Evolutionary conservation across 257 asterid genomes (phyloP).

Genomic region (Solanum ossicruentum): DNA sequence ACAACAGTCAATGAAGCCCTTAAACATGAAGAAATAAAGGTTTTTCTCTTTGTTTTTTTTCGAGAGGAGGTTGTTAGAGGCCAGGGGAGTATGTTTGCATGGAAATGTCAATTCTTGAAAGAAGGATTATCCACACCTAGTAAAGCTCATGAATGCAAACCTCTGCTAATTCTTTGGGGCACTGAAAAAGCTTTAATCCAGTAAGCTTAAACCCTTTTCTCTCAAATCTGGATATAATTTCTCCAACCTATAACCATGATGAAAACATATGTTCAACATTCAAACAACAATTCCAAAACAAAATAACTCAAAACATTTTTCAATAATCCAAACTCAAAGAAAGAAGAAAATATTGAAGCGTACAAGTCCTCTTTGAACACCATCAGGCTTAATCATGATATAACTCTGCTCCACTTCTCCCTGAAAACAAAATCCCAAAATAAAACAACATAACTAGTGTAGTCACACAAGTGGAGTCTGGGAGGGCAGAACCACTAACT

Average conservation of each 20-base stretch:
- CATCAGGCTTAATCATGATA: conserved; percentile 95
- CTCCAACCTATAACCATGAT: conserved; percentile 50
- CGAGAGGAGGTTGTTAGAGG: neutral
- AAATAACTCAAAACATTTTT: neutral
- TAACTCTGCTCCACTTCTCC: conserved; percentile 58
- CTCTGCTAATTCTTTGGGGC: conserved; percentile 82
- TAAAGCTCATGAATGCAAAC: conserved; percentile 17
- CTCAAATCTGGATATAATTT: conserved; percentile 86
- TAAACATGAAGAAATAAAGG: neutral
- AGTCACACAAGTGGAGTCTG: no score
- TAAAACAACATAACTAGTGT: neutral
- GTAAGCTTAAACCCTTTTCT: conserved; percentile 82
- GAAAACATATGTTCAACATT: neutral
- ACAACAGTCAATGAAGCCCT: neutral
- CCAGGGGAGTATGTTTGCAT: neutral
- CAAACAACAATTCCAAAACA: neutral
- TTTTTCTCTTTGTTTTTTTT: neutral
- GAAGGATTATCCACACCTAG: neutral
- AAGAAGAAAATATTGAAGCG: conserved; percentile 18
- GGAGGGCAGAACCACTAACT: no score
- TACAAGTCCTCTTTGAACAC: conserved; percentile 91
- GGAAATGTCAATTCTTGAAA: neutral
- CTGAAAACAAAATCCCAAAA: conserved; percentile 11
- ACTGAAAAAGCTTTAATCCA: conserved; percentile 74
- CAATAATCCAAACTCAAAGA: neutral